Conservation (phyloP, 257 asterid species). For the Haberlea rhodopensis region DNA sequence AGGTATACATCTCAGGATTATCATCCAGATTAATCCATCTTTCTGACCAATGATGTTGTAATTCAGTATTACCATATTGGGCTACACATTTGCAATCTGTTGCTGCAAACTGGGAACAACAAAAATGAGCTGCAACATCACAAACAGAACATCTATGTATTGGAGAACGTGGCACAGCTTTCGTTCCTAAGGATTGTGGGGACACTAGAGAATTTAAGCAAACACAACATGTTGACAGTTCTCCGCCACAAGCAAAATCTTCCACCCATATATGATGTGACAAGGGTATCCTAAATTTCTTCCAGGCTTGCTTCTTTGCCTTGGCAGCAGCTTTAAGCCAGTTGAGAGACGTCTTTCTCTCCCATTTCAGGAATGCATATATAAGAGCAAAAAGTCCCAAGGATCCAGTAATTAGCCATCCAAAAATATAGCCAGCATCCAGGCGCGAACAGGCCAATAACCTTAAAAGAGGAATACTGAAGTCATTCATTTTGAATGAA, state of each 20-base stretch:
- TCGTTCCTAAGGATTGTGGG: slow-evolving; percentile 55
- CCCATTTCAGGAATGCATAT: slow-evolving; percentile 68
- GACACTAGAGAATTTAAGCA: slow-evolving; percentile 61
- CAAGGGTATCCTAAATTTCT: slow-evolving; percentile 68
- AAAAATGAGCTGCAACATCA: slow-evolving; percentile 70
- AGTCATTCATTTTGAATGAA: slow-evolving; percentile 52
- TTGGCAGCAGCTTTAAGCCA: slow-evolving; percentile 90
- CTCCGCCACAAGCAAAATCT: slow-evolving; percentile 55
- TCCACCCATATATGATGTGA: slow-evolving; percentile 74
- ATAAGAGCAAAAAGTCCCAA: slow-evolving; percentile 64
- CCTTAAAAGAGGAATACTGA: slow-evolving; percentile 51
- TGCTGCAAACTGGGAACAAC: slow-evolving; percentile 64
- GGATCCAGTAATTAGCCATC: slow-evolving; percentile 63
- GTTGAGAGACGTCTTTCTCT: slow-evolving; percentile 63
- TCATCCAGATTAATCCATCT: slow-evolving; percentile 77
- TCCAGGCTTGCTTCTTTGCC: slow-evolving; percentile 80
- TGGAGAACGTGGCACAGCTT: slow-evolving; percentile 41
- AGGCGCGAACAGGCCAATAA: slow-evolving; percentile 46
- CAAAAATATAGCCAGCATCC: slow-evolving; percentile 49
- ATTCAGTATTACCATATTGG: slow-evolving; percentile 58
- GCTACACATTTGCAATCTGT: slow-evolving; percentile 81
- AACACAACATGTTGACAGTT: slow-evolving; percentile 75
- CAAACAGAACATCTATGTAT: slow-evolving; percentile 75
- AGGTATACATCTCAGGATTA: slow-evolving; percentile 74
- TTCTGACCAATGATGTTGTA: slow-evolving; percentile 89